Conservation (phyloP, 2,329 filamentous ascomycete genomes). For the Fusarium tuaranense region DNA sequence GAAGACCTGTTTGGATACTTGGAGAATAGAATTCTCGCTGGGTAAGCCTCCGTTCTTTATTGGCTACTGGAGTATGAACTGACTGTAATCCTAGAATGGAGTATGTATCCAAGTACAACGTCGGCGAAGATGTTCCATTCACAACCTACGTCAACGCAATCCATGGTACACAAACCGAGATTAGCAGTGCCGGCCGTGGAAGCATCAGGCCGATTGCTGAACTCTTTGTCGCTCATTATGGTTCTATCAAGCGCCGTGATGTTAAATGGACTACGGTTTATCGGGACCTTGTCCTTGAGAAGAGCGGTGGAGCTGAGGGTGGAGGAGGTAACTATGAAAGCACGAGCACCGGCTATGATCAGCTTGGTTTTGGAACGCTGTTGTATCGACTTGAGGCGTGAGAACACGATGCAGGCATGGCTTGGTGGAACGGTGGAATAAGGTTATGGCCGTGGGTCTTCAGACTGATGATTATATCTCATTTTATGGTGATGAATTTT, state of each 20-base stretch:
- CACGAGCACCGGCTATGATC: background rate
- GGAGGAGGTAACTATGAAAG: background rate
- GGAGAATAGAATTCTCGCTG: background rate
- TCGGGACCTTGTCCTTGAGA: background rate
- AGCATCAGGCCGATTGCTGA: background rate
- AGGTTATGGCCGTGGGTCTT: background rate
- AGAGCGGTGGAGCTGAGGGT: background rate
- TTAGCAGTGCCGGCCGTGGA: background rate
- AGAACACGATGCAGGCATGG: fast-evolving
- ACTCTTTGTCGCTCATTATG: background rate
- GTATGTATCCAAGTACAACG: background rate
- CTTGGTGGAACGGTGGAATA: background rate
- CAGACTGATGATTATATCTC: background rate
- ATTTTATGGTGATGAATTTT: background rate
- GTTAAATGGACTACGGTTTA: background rate
- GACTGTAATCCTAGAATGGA: background rate
- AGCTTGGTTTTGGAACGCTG: background rate
- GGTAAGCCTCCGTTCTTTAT: background rate
- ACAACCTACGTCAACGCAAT: background rate
- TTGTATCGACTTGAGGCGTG: background rate
- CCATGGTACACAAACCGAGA: background rate
- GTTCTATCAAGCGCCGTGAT: background rate
- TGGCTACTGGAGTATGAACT: background rate
- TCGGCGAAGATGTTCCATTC: background rate
- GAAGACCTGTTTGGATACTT: background rate